Evolutionary conservation across 2,329 filamentous ascomycete genomes (phyloP).

Genomic region (Metarhizium brunneum): DNA sequence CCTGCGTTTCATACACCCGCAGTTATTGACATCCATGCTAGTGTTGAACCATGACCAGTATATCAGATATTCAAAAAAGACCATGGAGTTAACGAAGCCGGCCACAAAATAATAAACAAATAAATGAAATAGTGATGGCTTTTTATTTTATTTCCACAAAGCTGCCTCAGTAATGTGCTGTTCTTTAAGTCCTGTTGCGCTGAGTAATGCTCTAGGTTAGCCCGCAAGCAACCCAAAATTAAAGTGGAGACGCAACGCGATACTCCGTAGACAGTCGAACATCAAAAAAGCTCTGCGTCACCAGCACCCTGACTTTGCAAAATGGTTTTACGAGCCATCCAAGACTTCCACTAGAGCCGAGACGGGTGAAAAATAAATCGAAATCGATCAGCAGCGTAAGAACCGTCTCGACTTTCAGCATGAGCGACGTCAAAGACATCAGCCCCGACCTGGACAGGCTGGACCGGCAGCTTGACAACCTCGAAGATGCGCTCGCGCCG

Average conservation of each 20-base stretch:
- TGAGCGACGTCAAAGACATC: constrained; percentile 44
- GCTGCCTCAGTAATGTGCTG: neutral
- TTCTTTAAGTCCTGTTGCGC: neutral
- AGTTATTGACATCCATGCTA: no score
- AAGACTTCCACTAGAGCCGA: neutral
- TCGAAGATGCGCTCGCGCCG: constrained; percentile 67
- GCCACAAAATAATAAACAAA: no score
- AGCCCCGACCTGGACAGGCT: constrained; percentile 63
- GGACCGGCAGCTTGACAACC: constrained; percentile 67
- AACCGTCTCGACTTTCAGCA: constrained; percentile 8
- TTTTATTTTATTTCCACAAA: no score
- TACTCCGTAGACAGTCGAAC: neutral
- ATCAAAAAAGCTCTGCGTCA: neutral
- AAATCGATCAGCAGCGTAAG: neutral
- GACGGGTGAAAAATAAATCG: neutral
- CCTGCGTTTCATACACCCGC: no score
- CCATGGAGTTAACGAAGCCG: no score
- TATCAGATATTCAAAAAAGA: no score
- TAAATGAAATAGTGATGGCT: no score
- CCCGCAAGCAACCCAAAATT: neutral
- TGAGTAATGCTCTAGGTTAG: neutral
- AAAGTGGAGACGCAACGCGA: neutral
- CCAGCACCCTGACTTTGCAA: neutral
- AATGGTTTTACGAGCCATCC: neutral
- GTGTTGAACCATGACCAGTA: no score